A percentile compares a stretch with the other conserved stretches of the same genome.
Conservation (phyloP, 305 asterid genomes). For the Fraxinus albicans region DNA sequence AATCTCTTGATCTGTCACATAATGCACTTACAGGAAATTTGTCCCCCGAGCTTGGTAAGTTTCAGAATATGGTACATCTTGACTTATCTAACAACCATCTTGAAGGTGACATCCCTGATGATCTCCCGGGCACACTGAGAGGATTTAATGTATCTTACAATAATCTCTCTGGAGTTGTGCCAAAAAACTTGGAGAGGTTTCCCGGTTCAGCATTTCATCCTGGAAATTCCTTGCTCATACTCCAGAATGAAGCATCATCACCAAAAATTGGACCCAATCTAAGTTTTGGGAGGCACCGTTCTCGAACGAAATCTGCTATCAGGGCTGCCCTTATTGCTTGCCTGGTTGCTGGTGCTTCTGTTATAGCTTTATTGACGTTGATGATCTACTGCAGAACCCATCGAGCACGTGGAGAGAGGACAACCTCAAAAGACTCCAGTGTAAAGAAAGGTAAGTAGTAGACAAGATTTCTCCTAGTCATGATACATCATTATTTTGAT, state of each 20-base stretch:
- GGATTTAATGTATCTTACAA: constrained; percentile 65
- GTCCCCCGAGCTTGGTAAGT: constrained; percentile 54
- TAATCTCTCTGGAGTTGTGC: constrained; percentile 79
- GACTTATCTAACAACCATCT: constrained; percentile 65
- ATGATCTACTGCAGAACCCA: constrained; percentile 52
- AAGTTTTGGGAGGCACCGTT: constrained; percentile 35
- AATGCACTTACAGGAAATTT: constrained; percentile 55
- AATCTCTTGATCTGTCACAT: constrained; percentile 62
- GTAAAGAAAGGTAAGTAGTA: constrained; percentile 48
- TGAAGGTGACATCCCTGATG: constrained; percentile 66
- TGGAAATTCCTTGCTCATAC: constrained; percentile 59
- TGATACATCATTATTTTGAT: not conserved
- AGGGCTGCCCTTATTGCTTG: constrained; percentile 64
- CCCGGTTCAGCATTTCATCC: constrained; percentile 82
- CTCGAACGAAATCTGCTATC: constrained; percentile 41
- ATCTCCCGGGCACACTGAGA: constrained; percentile 45
- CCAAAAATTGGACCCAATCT: constrained; percentile 34
- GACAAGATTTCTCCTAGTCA: not conserved
- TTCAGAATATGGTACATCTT: constrained; percentile 47
- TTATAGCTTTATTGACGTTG: constrained; percentile 40
- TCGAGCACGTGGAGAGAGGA: constrained; percentile 24
- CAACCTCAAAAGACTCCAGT: constrained; percentile 31
- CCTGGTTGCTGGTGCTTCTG: constrained; percentile 41
- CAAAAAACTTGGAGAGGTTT: constrained; percentile 59
- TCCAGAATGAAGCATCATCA: constrained; percentile 39